A percentile compares a stretch with the other conserved stretches of the same genome.
phyloP scores from a whole-genome alignment of 257 asterid genomes.

The Euphrasia confusa region DNA sequence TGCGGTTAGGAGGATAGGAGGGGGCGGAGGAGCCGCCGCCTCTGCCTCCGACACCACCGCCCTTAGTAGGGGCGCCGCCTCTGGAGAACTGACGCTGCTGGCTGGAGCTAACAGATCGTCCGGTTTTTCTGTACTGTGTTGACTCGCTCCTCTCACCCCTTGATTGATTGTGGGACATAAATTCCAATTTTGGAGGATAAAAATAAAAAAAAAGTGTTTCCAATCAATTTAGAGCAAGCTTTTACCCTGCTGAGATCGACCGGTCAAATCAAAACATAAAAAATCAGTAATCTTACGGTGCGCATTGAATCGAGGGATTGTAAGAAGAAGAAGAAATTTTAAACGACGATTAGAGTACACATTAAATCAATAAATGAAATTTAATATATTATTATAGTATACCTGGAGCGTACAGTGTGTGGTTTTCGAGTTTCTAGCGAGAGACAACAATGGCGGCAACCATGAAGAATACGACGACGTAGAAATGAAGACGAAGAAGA shows the following conservation, averaged over 20 bases:
- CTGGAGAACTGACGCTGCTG: slow-evolving; percentile 44
- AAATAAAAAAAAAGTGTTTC: slow-evolving; percentile 22
- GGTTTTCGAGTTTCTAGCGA: slow-evolving; percentile 42
- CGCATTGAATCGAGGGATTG: slow-evolving; percentile 1
- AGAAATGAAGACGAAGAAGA: no score
- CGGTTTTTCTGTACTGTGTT: slow-evolving; percentile 34
- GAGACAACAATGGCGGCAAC: slow-evolving; percentile 32
- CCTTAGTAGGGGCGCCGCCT: slow-evolving; percentile 33
- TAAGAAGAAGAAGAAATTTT: not conserved
- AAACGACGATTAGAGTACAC: slow-evolving; percentile 17
- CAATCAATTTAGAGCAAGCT: slow-evolving; percentile 24
- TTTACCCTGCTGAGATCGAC: slow-evolving; percentile 40
- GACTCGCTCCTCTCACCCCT: slow-evolving; percentile 44
- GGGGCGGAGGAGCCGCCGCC: slow-evolving; percentile 33
- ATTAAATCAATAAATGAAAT: slow-evolving; percentile 7
- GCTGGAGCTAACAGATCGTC: slow-evolving; percentile 38
- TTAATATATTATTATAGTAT: not conserved
- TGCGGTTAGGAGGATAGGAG: slow-evolving; percentile 28
- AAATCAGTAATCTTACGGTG: slow-evolving; percentile 6
- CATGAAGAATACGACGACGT: no score
- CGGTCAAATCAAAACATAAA: slow-evolving; percentile 34
- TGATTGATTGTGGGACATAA: slow-evolving; percentile 48
- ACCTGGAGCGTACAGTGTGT: slow-evolving; percentile 33
- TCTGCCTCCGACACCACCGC: slow-evolving; percentile 20
- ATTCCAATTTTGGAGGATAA: slow-evolving; percentile 25